phyloP scores from a whole-genome alignment of 1,139 yeast species.

The Zygosaccharomyces pseudobailii region DNA sequence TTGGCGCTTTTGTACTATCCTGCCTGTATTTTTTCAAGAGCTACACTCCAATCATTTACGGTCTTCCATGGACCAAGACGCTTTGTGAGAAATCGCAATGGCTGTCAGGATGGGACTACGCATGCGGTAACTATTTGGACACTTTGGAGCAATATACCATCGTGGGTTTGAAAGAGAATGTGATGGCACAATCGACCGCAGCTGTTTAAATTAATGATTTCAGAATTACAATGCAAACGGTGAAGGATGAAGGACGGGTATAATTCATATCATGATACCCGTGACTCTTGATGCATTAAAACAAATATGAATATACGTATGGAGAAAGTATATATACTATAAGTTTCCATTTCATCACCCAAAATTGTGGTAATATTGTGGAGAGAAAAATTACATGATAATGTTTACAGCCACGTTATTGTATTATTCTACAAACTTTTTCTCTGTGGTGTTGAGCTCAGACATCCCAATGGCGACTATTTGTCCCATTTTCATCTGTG shows the following conservation, averaged over 20 bases:
- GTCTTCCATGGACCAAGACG: constrained; percentile 70
- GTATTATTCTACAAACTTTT: not conserved
- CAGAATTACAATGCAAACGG: constrained; percentile 1
- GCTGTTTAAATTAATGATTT: constrained; percentile 14
- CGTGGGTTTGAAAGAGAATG: constrained; percentile 6
- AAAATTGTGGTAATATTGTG: not conserved
- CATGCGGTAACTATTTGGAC: constrained; percentile 50
- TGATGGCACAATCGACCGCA: constrained; percentile 4
- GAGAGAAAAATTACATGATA: not conserved
- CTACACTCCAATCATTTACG: constrained; percentile 76
- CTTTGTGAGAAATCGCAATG: constrained; percentile 61
- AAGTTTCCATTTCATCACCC: not conserved
- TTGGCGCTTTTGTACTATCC: constrained; percentile 46
- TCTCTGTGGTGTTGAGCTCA: not conserved
- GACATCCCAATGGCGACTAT: not conserved
- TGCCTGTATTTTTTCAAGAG: constrained; percentile 54
- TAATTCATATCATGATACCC: not conserved
- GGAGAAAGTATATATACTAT: not conserved
- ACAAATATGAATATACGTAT: not conserved
- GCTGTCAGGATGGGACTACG: constrained; percentile 76
- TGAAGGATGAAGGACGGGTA: constrained; percentile 8
- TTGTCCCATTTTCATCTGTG: not conserved
- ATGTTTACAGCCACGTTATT: not conserved
- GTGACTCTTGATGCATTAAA: not conserved
- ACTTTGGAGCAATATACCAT: constrained; percentile 26